Conservation (phyloP, 768 basidiomycete species). For the Rubroboletus pulcherrimus region DNA sequence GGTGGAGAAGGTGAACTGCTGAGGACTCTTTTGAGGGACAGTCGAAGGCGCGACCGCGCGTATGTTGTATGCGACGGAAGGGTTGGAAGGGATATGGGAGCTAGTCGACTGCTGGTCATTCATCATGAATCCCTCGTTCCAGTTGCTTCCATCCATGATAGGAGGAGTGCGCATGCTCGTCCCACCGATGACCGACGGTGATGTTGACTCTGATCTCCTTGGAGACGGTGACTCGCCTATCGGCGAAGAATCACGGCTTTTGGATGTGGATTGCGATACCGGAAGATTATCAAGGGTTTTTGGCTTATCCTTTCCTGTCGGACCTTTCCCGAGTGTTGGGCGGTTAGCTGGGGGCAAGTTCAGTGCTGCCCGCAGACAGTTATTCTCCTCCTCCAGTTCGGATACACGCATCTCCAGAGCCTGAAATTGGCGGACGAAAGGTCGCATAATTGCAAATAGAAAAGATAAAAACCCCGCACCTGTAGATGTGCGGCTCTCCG, state of each 20-base stretch:
- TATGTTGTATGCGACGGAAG: slow-evolving; percentile 45
- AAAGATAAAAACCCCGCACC: slow-evolving; percentile 42
- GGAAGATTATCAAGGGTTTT: slow-evolving; percentile 41
- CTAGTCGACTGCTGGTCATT: slow-evolving; percentile 38
- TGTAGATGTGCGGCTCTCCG: slow-evolving; percentile 83
- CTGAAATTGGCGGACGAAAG: slow-evolving; percentile 40
- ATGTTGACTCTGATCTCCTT: slow-evolving; percentile 34
- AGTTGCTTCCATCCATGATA: slow-evolving; percentile 47
- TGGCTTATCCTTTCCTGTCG: slow-evolving; percentile 83
- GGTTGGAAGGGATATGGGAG: slow-evolving; percentile 36
- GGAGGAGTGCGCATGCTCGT: slow-evolving; percentile 36
- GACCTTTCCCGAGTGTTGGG: slow-evolving; percentile 74
- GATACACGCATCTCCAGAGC: slow-evolving; percentile 76
- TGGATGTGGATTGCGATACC: slow-evolving; percentile 39
- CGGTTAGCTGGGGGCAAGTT: slow-evolving; percentile 72
- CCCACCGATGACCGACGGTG: slow-evolving; percentile 32
- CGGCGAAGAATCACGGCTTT: slow-evolving; percentile 67
- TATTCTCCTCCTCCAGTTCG: slow-evolving; percentile 84
- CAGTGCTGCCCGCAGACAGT: slow-evolving; percentile 64
- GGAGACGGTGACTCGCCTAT: slow-evolving; percentile 47
- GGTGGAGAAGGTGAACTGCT: slow-evolving; percentile 41
- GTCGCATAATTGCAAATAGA: slow-evolving; percentile 39
- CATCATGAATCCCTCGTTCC: slow-evolving; percentile 57
- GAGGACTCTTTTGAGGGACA: slow-evolving; percentile 42
- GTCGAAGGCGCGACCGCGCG: slow-evolving; percentile 43